These are phyloP conservation scores for Russula sp. DNA, from an alignment of 768 basidiomycete species.

Conservation along the genomic window DNA sequence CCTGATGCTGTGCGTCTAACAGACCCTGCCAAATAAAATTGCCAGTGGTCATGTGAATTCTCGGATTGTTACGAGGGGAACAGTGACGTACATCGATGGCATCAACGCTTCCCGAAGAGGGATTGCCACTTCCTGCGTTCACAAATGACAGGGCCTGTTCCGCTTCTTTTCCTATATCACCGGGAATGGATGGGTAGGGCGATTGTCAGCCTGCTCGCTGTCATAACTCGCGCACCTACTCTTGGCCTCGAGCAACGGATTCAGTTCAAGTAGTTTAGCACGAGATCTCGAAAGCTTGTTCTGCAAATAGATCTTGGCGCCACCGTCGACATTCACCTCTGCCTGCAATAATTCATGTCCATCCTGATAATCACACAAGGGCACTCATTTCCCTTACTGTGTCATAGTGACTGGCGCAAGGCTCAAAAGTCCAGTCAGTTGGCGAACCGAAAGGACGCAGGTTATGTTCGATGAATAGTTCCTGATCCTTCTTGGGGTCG, in stretches of 20 bases:
- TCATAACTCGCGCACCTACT: conserved; percentile 39
- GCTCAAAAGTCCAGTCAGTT: conserved; percentile 67
- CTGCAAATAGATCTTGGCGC: conserved; percentile 73
- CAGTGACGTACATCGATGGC: conserved; percentile 49
- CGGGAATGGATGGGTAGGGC: not conserved
- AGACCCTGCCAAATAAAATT: conserved; percentile 41
- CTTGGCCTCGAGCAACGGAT: conserved; percentile 51
- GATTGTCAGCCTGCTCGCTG: conserved; percentile 2
- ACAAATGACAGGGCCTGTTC: conserved; percentile 46
- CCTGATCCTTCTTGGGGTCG: conserved; percentile 56
- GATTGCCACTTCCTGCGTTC: conserved; percentile 42
- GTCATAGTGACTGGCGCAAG: conserved; percentile 69
- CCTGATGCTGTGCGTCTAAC: conserved; percentile 58
- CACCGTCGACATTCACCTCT: conserved; percentile 58
- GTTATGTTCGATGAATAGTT: conserved; percentile 68
- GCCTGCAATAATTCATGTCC: conserved; percentile 33
- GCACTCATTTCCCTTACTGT: conserved; percentile 42
- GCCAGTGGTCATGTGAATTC: conserved; percentile 14
- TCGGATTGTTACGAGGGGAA: conserved; percentile 3
- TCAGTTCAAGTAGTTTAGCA: conserved; percentile 57
- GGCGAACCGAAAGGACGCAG: conserved; percentile 59
- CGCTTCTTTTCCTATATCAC: conserved; percentile 45
- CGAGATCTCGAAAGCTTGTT: conserved; percentile 62
- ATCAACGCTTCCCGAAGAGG: conserved; percentile 49
- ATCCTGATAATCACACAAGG: not conserved